Conservation (phyloP, 2,329 filamentous ascomycete genomes). For the Penicillium expansum region DNA sequence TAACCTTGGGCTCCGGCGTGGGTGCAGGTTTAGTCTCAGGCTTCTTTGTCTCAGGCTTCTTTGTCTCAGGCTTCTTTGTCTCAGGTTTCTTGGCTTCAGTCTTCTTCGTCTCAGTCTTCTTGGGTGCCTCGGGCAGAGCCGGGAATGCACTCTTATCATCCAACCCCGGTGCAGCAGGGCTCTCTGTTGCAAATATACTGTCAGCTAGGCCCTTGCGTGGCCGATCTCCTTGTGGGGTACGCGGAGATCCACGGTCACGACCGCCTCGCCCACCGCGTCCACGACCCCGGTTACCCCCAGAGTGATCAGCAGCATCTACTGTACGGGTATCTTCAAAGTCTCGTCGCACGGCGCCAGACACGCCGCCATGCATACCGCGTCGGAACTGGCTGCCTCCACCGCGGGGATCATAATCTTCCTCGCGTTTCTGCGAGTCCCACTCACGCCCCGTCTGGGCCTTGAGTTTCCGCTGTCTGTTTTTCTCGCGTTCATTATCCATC, state of each 20-base stretch:
- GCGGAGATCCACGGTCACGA: conserved; percentile 27
- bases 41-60: conserved; percentile 16
- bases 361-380: conserved; percentile 53
- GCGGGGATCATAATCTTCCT: conserved; percentile 52
- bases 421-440: conserved; percentile 61
- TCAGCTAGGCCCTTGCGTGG: conserved; percentile 19
- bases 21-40: conserved; percentile 9
- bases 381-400: conserved; percentile 45
- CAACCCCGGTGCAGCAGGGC: conserved; percentile 22
- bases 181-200: conserved; percentile 12
- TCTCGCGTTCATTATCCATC: conserved; percentile 63
- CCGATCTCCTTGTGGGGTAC: conserved; percentile 25
- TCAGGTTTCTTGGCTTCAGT: conserved; percentile 20
- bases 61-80: conserved; percentile 21
- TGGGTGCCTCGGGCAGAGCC: conserved; percentile 30
- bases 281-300: conserved; percentile 31
- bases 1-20: background rate
- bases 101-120: conserved; percentile 16
- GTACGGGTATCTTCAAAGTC: conserved; percentile 29
- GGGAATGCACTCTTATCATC: conserved; percentile 38
- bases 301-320: conserved; percentile 22
- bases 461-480: conserved; percentile 59
- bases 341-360: conserved; percentile 38
- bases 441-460: conserved; percentile 58
- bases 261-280: conserved; percentile 28